These are phyloP conservation scores for Picea abies DNA, from an alignment of 83 land plant species.

Conservation along the genomic window DNA sequence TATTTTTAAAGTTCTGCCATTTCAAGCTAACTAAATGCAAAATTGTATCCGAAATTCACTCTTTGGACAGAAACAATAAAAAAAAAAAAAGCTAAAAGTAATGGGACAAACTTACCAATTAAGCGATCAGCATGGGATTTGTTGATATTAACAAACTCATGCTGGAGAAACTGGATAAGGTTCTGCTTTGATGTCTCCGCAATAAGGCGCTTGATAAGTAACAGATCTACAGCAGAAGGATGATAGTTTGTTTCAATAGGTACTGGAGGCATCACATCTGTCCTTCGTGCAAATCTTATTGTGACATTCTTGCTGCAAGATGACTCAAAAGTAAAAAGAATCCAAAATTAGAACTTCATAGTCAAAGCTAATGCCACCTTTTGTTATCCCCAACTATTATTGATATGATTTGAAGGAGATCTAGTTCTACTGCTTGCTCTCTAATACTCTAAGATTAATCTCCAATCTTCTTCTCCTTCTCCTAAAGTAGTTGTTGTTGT, in stretches of 20 bases:
- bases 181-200: slow-evolving; percentile 81
- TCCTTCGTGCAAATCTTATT: slow-evolving; percentile 81
- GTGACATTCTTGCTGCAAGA: slow-evolving; percentile 79
- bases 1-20: neutral
- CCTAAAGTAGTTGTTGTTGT: too few relatives aligned
- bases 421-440: too few relatives aligned
- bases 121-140: slow-evolving; percentile 85
- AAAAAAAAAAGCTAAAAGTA: neutral
- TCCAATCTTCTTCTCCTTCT: too few relatives aligned
- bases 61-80: neutral
- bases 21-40: neutral
- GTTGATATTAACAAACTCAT: slow-evolving; percentile 70
- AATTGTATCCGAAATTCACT: neutral
- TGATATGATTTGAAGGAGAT: too few relatives aligned
- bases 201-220: slow-evolving; percentile 87
- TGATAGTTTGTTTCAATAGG: slow-evolving; percentile 65
- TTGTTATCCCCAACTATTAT: too few relatives aligned
- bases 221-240: slow-evolving; percentile 94
- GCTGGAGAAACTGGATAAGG: slow-evolving; percentile 43
- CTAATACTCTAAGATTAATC: too few relatives aligned
- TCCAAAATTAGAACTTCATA: neutral
- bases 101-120: slow-evolving; percentile 65
- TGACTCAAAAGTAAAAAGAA: slow-evolving; percentile 17
- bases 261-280: slow-evolving; percentile 81
- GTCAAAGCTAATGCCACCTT: neutral